These are phyloP conservation scores for Boletus eberwhitei DNA, from an alignment of 768 basidiomycete species.

Conservation along the genomic window DNA sequence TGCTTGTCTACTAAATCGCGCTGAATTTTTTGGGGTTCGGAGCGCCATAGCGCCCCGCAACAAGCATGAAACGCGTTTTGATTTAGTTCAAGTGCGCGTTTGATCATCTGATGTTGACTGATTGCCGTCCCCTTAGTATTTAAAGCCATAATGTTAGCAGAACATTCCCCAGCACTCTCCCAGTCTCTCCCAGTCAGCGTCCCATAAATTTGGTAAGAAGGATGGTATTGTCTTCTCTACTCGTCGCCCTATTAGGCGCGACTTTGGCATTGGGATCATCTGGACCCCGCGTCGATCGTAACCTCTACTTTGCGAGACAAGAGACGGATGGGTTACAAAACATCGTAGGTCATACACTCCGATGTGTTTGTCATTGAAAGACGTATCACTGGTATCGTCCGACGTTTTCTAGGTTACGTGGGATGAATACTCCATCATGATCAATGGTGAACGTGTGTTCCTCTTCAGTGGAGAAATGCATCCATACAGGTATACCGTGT, in stretches of 20 bases:
- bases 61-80: not conserved
- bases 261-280: constrained; percentile 12
- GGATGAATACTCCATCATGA: constrained; percentile 58
- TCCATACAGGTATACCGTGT: constrained; percentile 42
- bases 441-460: constrained; percentile 54
- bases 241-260: constrained; percentile 10
- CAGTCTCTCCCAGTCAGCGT: not conserved
- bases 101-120: not conserved
- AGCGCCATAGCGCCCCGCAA: too few relatives aligned
- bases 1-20: too few relatives aligned
- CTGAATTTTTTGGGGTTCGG: too few relatives aligned
- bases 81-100: not conserved
- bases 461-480: constrained; percentile 62
- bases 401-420: constrained; percentile 41
- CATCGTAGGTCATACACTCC: constrained; percentile 6
- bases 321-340: constrained; percentile 15
- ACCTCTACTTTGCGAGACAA: constrained; percentile 14
- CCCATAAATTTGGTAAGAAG: not conserved
- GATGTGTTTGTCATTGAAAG: not conserved
- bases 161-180: not conserved
- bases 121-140: not conserved
- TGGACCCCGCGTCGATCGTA: constrained; percentile 3
- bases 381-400: not conserved
- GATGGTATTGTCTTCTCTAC: constrained; percentile 11
- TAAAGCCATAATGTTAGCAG: not conserved